A percentile compares a stretch with the other conserved stretches of the same genome.
These are phyloP conservation scores for Coccomyxa subellipsoidea DNA, from an alignment of 163 green algal species.

Conservation along the genomic window DNA sequence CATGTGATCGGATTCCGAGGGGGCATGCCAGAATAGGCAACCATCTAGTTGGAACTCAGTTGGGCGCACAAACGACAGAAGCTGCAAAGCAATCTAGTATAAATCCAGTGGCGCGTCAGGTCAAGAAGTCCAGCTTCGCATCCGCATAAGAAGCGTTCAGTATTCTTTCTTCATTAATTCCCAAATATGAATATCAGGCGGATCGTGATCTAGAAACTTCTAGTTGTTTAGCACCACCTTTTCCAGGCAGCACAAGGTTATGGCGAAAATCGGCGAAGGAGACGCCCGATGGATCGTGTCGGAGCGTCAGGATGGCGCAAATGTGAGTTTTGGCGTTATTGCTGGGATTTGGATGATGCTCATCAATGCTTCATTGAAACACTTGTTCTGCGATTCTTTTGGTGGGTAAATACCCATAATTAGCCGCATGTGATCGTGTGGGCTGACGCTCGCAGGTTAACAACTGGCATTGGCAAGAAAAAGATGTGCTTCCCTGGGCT, in stretches of 20 bases:
- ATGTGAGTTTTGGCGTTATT: slow-evolving; percentile 33
- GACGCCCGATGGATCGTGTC: slow-evolving; percentile 90
- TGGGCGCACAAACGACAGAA: not conserved
- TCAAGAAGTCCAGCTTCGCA: too few relatives aligned
- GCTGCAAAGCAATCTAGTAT: too few relatives aligned
- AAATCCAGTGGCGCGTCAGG: too few relatives aligned
- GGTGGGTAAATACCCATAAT: too few relatives aligned
- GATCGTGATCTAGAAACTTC: not conserved
- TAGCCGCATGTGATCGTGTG: too few relatives aligned
- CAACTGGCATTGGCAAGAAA: slow-evolving; percentile 75
- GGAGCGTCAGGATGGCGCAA: slow-evolving; percentile 67
- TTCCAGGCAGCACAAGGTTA: too few relatives aligned
- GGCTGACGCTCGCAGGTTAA: slow-evolving; percentile 76
- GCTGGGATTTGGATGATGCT: not conserved
- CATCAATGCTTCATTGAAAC: too few relatives aligned
- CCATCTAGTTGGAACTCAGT: not conserved
- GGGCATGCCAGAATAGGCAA: not conserved
- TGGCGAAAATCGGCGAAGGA: slow-evolving; percentile 86
- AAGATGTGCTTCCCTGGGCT: slow-evolving; percentile 77
- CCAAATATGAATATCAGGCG: too few relatives aligned
- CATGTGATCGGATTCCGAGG: not conserved
- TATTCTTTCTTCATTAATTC: too few relatives aligned
- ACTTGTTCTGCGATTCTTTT: too few relatives aligned
- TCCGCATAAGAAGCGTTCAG: too few relatives aligned
- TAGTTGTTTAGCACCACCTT: too few relatives aligned